phyloP scores from a whole-genome alignment of 2,329 filamentous ascomycete species.

The Diaporthe sp. region DNA sequence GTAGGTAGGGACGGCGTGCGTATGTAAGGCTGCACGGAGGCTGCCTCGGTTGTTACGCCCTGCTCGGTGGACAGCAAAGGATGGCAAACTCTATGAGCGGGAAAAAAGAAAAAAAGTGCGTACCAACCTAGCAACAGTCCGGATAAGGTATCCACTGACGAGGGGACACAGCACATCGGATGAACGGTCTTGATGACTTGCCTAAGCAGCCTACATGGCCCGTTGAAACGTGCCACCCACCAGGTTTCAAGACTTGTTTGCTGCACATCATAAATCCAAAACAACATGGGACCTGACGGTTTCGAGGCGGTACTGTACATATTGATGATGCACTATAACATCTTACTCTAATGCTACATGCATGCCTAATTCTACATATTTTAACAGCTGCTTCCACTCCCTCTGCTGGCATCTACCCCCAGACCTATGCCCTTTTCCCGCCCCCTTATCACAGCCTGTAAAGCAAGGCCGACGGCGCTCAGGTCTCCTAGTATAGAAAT shows the following conservation, averaged over 20 bases:
- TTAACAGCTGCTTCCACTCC: not conserved
- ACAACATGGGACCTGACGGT: not conserved
- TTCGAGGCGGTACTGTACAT: not conserved
- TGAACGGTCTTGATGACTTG: slow-evolving; percentile 17
- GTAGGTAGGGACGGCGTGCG: not conserved
- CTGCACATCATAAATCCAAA: slow-evolving; percentile 13
- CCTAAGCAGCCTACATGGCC: not conserved
- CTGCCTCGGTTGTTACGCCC: not conserved
- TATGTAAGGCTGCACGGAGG: not conserved
- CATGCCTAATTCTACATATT: slow-evolving; percentile 17
- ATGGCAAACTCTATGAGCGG: not conserved
- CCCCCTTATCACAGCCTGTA: slow-evolving; percentile 77
- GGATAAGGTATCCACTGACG: slow-evolving; percentile 15
- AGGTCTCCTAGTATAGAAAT: slow-evolving; percentile 89
- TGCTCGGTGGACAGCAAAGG: not conserved
- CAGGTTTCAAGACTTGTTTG: slow-evolving; percentile 26
- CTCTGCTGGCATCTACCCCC: slow-evolving; percentile 51
- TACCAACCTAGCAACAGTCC: not conserved
- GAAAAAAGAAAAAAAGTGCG: not conserved
- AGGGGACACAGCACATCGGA: slow-evolving; percentile 24
- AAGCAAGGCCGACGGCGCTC: slow-evolving; percentile 81
- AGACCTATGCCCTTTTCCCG: slow-evolving; percentile 80
- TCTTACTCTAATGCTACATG: not conserved
- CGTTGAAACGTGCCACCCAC: slow-evolving; percentile 7
- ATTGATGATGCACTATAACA: not conserved